Conservation (phyloP, 2,329 filamentous ascomycete species). For the Cadophora luteo-olivacea region DNA sequence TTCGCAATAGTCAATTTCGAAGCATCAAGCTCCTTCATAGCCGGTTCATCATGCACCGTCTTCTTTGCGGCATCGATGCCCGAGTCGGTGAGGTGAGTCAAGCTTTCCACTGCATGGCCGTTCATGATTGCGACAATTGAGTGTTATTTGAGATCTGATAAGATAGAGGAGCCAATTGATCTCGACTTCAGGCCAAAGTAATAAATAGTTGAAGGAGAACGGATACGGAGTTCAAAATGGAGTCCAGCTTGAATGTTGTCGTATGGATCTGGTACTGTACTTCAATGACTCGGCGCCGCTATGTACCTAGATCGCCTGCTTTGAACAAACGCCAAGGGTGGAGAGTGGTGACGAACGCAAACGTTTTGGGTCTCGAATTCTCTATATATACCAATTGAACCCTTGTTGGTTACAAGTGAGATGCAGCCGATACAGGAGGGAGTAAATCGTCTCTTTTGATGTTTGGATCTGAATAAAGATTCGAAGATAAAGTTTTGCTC, state of each 20-base stretch:
- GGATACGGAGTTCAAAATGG: not conserved
- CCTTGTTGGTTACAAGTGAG: not conserved
- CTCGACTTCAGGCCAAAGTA: not conserved
- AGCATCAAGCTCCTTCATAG: conserved; percentile 56
- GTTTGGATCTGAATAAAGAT: not conserved
- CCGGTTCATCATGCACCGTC: conserved; percentile 16
- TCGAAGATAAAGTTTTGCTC: not conserved
- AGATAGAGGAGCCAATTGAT: not conserved
- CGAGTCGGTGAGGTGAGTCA: conserved; percentile 31
- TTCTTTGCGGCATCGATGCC: conserved; percentile 30
- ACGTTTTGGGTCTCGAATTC: not conserved
- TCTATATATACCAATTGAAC: not conserved
- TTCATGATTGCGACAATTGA: conserved; percentile 27
- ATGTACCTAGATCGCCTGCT: not conserved
- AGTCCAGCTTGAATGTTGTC: not conserved
- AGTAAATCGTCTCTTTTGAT: too few species aligned
- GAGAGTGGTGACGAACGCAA: conserved; percentile 4
- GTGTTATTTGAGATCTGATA: not conserved
- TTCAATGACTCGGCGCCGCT: conserved; percentile 1
- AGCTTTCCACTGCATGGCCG: conserved; percentile 32
- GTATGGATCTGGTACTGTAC: not conserved
- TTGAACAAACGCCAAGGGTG: conserved; percentile 2
- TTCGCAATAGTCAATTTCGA: conserved; percentile 63
- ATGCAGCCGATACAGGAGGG: conserved; percentile 5
- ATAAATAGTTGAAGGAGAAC: not conserved